Evolutionary conservation across 2,329 filamentous ascomycete species (phyloP), one percentile per base, ranked within the genome.

Genomic region (Aspergillus arachidicola): DNA sequence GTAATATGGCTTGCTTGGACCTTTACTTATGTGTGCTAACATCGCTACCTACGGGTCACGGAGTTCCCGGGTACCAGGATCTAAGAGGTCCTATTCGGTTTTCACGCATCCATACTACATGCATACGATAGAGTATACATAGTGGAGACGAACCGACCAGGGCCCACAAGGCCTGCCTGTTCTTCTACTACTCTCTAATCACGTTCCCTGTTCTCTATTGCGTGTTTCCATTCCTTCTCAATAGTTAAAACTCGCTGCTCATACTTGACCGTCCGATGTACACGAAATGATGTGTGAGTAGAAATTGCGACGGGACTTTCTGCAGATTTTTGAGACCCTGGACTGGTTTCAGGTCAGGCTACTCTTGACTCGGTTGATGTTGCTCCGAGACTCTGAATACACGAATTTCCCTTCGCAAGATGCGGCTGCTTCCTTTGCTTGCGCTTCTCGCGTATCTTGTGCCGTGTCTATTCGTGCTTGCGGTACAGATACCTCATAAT

Each of bases 401-500:
- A 38, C n/a, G 6, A 55, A 11, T 16, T 5, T 12, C n/a, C 14
- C 48, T 36, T 26, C 12, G 57, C 59, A 64, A 43, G 9, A 71
- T 71, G 69, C 63, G 66, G 54, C 41, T 62, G 6, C 48, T 65
- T 7, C 43, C 50, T 46, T 19, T 63, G 19, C 46, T 70, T 57
- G 58, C 60, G 14, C 58, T 68, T 45, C 26, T 63, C 26, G 45
- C 59, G 50, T 69, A 45, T 36, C 57, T 70, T n/a, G 51, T 62
- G 41, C 62, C 64, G 12, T 50, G 60, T 12, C 53, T 66, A 19
- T 46, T 66, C 55, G 65, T 62, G 16, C 51, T 67, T 56, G 64
- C 67, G 23, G 60, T 62, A 11, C 53, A 53, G 43, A 56, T 66
- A 41, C 60, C 67, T 38, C 53, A 62, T 43, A 36, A 51, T 45